Base-by-base conservation (phyloP, 345 rosid genomes). In the Eucalyptus pauciflora region DNA sequence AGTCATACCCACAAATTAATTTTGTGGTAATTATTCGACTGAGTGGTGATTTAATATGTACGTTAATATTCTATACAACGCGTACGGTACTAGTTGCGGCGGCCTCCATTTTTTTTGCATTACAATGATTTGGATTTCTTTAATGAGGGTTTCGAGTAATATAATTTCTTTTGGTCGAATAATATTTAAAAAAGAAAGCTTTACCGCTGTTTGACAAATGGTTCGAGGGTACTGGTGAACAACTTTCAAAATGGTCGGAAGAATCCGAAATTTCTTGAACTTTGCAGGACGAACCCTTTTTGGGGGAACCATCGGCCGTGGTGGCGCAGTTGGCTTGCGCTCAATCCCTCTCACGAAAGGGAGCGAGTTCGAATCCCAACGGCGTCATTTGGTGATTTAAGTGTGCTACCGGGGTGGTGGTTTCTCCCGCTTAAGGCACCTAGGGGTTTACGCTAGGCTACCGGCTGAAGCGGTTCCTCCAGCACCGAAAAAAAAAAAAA, bases 1-100 rank as follows among this genome's bases (percentile, higher is more conserved):
- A 0, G n/a, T 25, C 67, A 27, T 60, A 5, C 7, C 0, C 4
- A 25, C 1, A 12, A 2, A 60, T 25, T 27, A 5, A 6, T 60
- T 60, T 25, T 27, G 31, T 27, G 15, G 67, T 7, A 14, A 64
- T n/a, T n/a, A 64, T 29, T 64, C 18, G 1, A n/a, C 1, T 7
- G 10, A 14, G 17, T 15, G 5, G 37, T n/a, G 37, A 64, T 64
- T 64, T 15, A 6, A 25, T 27, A 52, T 8, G 58, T 4, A 52
- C 2, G 25, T 52, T 52, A 20, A 20, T 52, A 52, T 52, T 3
- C 24, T 20, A 52, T 52, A 52, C 58, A 24, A 52, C 10, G 2
- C 20, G 58, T 52, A 60, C n/a, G 7, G 37, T n/a, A n/a, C 33
- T 64, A 64, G n/a, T 64, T 14, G 76, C 7, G 10, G 33, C 37